Percentiles rank a stretch among this genome's conserved stretches.
These are phyloP conservation scores for Phytophthora pistaciae DNA, from an alignment of 352 stramenopile species.

Conservation along the genomic window DNA sequence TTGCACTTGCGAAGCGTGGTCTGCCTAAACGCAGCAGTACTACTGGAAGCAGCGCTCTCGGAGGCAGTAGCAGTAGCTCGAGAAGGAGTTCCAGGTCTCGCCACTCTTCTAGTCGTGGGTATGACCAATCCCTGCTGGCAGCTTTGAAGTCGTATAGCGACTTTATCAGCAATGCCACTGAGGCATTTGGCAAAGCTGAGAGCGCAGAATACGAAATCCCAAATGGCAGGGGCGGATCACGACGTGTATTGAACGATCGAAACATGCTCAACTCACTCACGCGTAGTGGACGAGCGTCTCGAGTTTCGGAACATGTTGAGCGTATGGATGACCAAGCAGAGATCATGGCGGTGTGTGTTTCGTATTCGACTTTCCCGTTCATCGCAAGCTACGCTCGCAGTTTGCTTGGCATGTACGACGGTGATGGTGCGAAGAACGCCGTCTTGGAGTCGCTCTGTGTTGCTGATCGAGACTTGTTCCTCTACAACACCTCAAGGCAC, in stretches of 20 bases:
- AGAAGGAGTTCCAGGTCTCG: constrained; percentile 34
- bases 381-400: constrained; percentile 87
- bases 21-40: constrained; percentile 56
- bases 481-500: constrained; percentile 73
- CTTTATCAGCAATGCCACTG: constrained; percentile 61
- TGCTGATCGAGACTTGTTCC: constrained; percentile 65
- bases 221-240: constrained; percentile 21
- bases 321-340: constrained; percentile 76
- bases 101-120: constrained; percentile 47
- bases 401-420: constrained; percentile 77
- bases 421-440: constrained; percentile 69
- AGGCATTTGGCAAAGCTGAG: constrained; percentile 25
- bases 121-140: constrained; percentile 68
- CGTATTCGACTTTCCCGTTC: constrained; percentile 87
- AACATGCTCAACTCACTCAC: constrained; percentile 80
- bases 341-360: constrained; percentile 77
- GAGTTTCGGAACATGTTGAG: constrained; percentile 71
- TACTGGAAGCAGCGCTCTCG: constrained; percentile 32
- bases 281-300: constrained; percentile 61
- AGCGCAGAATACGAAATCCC: constrained; percentile 35
- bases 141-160: constrained; percentile 76
- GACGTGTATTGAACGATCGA: constrained; percentile 33
- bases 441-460: constrained; percentile 61
- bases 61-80: constrained; percentile 29
- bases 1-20: constrained; percentile 62